Evolutionary conservation across 257 asterid species (phyloP).

Genomic region (Fraxinus anomala): DNA sequence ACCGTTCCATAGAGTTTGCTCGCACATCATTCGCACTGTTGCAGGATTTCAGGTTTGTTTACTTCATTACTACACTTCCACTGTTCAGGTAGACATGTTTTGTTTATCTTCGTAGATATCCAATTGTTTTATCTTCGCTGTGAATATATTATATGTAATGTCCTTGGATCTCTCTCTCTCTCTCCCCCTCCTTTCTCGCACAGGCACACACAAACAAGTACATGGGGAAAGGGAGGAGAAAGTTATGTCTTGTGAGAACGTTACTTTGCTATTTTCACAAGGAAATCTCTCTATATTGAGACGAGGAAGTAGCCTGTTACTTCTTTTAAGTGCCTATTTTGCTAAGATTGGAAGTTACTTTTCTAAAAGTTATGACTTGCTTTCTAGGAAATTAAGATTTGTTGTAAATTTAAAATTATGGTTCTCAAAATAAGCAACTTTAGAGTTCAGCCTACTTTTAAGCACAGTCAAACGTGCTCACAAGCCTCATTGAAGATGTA

Average conservation of each 20-base stretch:
- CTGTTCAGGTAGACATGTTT: background rate
- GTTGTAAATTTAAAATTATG: background rate
- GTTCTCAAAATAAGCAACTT: background rate
- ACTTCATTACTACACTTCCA: conserved; percentile 2
- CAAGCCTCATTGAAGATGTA: background rate
- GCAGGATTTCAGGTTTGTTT: conserved; percentile 84
- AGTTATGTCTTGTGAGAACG: background rate
- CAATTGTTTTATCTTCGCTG: background rate
- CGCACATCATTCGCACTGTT: conserved; percentile 84
- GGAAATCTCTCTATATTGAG: background rate
- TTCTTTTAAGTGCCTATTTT: background rate
- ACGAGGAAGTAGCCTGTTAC: background rate
- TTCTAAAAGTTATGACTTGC: background rate
- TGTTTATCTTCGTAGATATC: background rate
- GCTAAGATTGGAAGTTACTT: background rate
- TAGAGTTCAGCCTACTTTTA: background rate
- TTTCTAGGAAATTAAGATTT: background rate
- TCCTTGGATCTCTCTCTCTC: background rate
- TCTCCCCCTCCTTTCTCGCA: background rate
- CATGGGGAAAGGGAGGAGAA: background rate
- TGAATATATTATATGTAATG: too few relatives aligned
- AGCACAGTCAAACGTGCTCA: background rate
- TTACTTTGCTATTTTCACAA: background rate
- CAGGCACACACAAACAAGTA: background rate
- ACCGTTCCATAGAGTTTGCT: conserved; percentile 92